Percentiles rank a stretch among this genome's conserved stretches.
Conservation (phyloP, 2,329 filamentous ascomycete genomes). For the Aspergillus japonicus region DNA sequence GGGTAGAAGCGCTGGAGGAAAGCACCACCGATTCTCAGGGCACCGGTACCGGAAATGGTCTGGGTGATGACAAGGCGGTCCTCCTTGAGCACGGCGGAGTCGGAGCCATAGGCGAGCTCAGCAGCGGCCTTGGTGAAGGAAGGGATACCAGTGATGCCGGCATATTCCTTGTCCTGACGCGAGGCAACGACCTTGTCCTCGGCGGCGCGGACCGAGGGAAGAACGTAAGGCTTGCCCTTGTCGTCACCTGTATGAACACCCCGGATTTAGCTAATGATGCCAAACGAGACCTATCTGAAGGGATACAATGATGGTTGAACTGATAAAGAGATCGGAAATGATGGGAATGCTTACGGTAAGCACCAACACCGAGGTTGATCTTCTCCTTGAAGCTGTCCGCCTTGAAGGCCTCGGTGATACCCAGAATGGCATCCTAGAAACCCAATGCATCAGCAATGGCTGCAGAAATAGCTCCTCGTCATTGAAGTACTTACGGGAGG, state of each 20-base stretch:
- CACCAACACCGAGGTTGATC: slow-evolving; percentile 98
- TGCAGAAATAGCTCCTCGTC: slow-evolving; percentile 5
- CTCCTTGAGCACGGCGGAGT: slow-evolving; percentile 71
- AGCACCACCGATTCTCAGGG: slow-evolving; percentile 87
- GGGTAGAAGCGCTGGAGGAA: slow-evolving; percentile 93
- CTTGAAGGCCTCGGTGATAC: slow-evolving; percentile 96
- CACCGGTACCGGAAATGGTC: slow-evolving; percentile 96
- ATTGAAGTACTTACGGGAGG: slow-evolving; percentile 70
- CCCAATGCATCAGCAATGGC: slow-evolving; percentile 26
- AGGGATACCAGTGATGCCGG: slow-evolving; percentile 93
- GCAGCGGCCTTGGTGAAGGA: slow-evolving; percentile 92
- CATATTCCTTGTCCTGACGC: slow-evolving; percentile 93
- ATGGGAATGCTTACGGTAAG: slow-evolving; percentile 66
- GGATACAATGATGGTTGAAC: not conserved
- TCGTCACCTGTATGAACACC: slow-evolving; percentile 61
- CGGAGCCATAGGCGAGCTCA: slow-evolving; percentile 81
- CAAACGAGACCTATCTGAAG: not conserved
- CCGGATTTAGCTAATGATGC: not conserved
- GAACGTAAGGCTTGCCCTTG: slow-evolving; percentile 95
- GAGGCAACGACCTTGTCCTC: slow-evolving; percentile 80
- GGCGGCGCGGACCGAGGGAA: slow-evolving; percentile 85
- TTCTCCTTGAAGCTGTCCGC: slow-evolving; percentile 90
- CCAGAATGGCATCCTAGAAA: slow-evolving; percentile 47
- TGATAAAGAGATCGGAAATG: not conserved
- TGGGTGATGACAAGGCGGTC: slow-evolving; percentile 87